These are phyloP conservation scores for Aspergillus piperis DNA, from an alignment of 2,329 filamentous ascomycete species.

Conservation along the genomic window DNA sequence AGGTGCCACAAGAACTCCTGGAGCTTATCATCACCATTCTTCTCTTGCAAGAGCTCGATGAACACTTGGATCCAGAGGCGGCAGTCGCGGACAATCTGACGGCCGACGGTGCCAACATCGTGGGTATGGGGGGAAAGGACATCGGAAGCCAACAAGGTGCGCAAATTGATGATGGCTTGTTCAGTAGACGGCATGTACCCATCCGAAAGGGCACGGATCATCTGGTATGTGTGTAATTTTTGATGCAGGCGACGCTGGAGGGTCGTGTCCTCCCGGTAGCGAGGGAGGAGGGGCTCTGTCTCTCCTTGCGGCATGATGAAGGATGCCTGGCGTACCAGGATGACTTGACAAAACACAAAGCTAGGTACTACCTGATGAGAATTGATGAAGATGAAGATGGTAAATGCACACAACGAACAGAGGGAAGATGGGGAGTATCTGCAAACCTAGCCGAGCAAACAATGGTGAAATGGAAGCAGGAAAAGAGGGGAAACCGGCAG, in stretches of 20 bases:
- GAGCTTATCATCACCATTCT: conserved; percentile 81
- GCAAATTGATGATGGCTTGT: conserved; percentile 76
- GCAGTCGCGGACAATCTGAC: conserved; percentile 68
- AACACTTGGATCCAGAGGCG: conserved; percentile 76
- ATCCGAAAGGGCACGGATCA: conserved; percentile 75
- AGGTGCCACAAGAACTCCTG: conserved; percentile 92
- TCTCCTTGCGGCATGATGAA: conserved; percentile 55
- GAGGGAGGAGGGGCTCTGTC: conserved; percentile 76
- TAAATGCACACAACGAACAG: background rate
- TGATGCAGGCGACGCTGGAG: conserved; percentile 77
- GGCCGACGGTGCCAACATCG: conserved; percentile 76
- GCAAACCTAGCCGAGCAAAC: background rate
- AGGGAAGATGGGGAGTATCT: background rate
- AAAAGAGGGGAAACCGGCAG: conserved; percentile 4
- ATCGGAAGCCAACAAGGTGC: conserved; percentile 75
- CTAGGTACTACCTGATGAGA: background rate
- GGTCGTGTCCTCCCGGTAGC: conserved; percentile 71
- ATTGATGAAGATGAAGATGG: background rate
- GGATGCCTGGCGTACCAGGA: background rate
- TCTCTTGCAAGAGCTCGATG: conserved; percentile 77
- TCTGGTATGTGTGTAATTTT: conserved; percentile 92
- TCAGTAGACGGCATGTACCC: conserved; percentile 93
- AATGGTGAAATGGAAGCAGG: background rate
- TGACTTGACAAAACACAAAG: background rate
- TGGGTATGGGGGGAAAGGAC: conserved; percentile 73